Evolutionary conservation across 805 yeast species (phyloP), one percentile per base, ranked within the genome.

Genomic region (Metschnikowia santaceciliae): DNA sequence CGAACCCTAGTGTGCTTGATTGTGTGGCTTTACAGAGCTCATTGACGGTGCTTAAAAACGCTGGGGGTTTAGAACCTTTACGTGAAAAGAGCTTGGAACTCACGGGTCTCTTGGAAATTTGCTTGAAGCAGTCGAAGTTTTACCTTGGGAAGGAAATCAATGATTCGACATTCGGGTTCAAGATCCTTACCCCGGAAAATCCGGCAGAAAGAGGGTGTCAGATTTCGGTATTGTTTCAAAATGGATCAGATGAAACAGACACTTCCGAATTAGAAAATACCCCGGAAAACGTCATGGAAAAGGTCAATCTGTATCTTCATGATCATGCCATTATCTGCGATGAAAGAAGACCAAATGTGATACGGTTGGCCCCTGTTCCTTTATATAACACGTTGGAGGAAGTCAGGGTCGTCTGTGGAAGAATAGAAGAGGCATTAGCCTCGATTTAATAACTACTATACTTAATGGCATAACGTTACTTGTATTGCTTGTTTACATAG

Each of bases 291-390:
- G 67, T 79, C 1, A 90, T 90, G 96, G 84, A 79, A 49, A 61
- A 64, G 20, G 82, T 89, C 2, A 77, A 79, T 51, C 57, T 62
- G 1, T 70, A 72, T 52, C 63, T 91, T 54, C 76, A 72, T 54
- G 71, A 71, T 33, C 61, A 72, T 10, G 97, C 90, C 2, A 81
- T 89, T 1, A 79, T 91, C 22, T 86, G 89, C 51, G 98, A 91
- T 65, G 96, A 91, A 63, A 77, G 98, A 63, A 77, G 89, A 62
- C 97, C 97, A 1, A 83, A 83, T 63, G 97, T 90, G n/a, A 82
- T 92, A 37, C 74, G 97, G 51, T 63, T 91, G n/a, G 92, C 96
- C 0, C 97, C 98, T 6, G 74, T 80, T 2, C 94, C 96, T 0
- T 72, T 90, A 43, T 91, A 91, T 71, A 91, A 90, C 61, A 81